phyloP scores from a whole-genome alignment of 192 early-diverging fungal genomes.

The Fimicolochytrium jonesii region DNA sequence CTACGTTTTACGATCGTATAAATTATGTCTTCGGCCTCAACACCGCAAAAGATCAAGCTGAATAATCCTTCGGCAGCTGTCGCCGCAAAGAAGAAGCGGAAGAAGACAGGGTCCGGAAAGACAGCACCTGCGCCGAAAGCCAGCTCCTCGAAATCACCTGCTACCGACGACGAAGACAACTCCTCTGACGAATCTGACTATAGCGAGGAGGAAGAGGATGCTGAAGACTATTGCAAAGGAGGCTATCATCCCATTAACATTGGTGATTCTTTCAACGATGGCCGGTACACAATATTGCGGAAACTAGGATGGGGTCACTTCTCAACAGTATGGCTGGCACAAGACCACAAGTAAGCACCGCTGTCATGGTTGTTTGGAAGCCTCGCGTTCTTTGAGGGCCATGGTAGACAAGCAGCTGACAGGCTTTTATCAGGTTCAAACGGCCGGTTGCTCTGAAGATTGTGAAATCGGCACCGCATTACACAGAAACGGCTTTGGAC shows the following conservation, averaged over 20 bases:
- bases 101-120: background rate
- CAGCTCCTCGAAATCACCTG: no score
- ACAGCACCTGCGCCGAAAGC: no score
- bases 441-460: slow-evolving; percentile 94
- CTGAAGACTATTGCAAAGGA: slow-evolving; percentile 85
- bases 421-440: slow-evolving; percentile 40
- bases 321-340: slow-evolving; percentile 94
- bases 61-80: slow-evolving; percentile 7
- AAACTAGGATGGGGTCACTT: slow-evolving; percentile 99
- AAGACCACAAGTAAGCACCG: slow-evolving; percentile 66
- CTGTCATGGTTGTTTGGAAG: background rate
- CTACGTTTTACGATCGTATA: no score
- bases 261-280: slow-evolving; percentile 75
- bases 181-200: slow-evolving; percentile 32
- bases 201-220: slow-evolving; percentile 75
- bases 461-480: slow-evolving; percentile 92
- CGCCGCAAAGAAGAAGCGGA: slow-evolving; percentile 15
- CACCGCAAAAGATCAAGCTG: no score
- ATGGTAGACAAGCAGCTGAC: background rate
- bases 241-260: slow-evolving; percentile 90
- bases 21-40: no score
- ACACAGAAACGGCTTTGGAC: slow-evolving; percentile 92
- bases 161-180: background rate
- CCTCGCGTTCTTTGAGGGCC: no score
- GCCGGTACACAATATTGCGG: slow-evolving; percentile 77